Evolutionary conservation across 2,329 filamentous ascomycete species (phyloP), one percentile per base, ranked within the genome.

Genomic region (Stagonosporopsis cucurbitacearum): DNA sequence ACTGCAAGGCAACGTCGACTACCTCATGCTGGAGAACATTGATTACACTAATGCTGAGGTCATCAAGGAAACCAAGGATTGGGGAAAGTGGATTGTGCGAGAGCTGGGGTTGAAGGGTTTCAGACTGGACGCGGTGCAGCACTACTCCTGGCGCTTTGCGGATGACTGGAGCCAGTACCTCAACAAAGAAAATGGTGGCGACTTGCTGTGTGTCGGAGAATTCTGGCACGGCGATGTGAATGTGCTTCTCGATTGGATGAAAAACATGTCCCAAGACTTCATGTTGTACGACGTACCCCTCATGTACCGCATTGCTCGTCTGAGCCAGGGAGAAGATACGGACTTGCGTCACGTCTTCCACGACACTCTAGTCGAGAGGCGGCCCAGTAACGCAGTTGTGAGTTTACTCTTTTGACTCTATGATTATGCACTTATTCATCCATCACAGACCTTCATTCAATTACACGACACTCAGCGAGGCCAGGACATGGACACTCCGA

Each of bases 381-480:
- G 30, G 9, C 30, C 30, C 5, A 12, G 13, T 3, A 33, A 33
- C 15, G 30, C 30, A 6, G 30, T 33, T 3, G 30, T 33, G 9
- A 33, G n/a, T n/a, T n/a, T n/a, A n/a, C n/a, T n/a, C n/a, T n/a
- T n/a, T n/a, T n/a, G n/a, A n/a, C n/a, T n/a, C n/a, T n/a, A n/a
- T n/a, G n/a, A n/a, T n/a, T n/a, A n/a, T n/a, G n/a, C n/a, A n/a
- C n/a, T n/a, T n/a, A n/a, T n/a, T n/a, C n/a, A n/a, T n/a, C n/a
- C n/a, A n/a, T n/a, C n/a, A n/a, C 30, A 33, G 78, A 89, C 86
- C 0, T 79, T 89, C 8, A 85, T 90, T 2, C 84, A 84, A 72
- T 89, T 88, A 69, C 87, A 90, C 71, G 87, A 90, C 68, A 89
- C 87, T 0, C 73, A 84, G 23, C 57, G 53, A 22, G 59, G 75